These are phyloP conservation scores for Beverwykella pulmonaria DNA, from an alignment of 495 filamentous ascomycete species.

Conservation along the genomic window DNA sequence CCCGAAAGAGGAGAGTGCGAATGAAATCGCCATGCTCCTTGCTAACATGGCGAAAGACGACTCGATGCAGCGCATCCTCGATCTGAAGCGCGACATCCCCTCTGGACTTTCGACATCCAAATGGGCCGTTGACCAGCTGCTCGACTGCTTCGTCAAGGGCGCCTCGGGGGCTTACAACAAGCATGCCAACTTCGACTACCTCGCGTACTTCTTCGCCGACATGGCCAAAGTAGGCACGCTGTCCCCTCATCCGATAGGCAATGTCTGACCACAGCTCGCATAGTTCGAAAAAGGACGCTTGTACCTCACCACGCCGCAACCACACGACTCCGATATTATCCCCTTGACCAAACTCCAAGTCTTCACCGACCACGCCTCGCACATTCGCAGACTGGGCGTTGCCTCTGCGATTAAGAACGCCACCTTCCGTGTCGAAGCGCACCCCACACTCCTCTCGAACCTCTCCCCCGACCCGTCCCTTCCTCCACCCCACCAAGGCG, in stretches of 20 bases:
- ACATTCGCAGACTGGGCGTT: conserved; percentile 80
- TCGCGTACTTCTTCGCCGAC: conserved; percentile 92
- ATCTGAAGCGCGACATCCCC: conserved; percentile 63
- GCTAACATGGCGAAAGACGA: conserved; percentile 87
- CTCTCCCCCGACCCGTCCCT: conserved; percentile 69
- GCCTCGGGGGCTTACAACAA: conserved; percentile 79
- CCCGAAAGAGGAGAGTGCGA: conserved; percentile 70
- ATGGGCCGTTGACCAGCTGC: conserved; percentile 80
- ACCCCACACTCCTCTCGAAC: conserved; percentile 62
- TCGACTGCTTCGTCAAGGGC: conserved; percentile 94
- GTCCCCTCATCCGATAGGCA: not conserved
- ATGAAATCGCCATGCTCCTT: conserved; percentile 85
- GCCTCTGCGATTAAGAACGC: conserved; percentile 92
- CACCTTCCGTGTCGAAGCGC: conserved; percentile 69
- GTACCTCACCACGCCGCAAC: conserved; percentile 73
- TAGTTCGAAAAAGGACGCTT: conserved; percentile 65
- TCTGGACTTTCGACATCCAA: conserved; percentile 65
- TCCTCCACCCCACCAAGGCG: conserved; percentile 56
- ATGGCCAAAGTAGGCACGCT: conserved; percentile 63
- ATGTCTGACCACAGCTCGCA: conserved; percentile 1
- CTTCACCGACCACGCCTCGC: conserved; percentile 84
- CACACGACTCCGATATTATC: conserved; percentile 71
- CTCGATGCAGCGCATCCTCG: conserved; percentile 65
- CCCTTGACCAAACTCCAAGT: conserved; percentile 86
- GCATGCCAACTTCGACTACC: conserved; percentile 85